These are phyloP conservation scores for Saturnispora hagleri DNA, from an alignment of 805 yeast species.

Conservation along the genomic window DNA sequence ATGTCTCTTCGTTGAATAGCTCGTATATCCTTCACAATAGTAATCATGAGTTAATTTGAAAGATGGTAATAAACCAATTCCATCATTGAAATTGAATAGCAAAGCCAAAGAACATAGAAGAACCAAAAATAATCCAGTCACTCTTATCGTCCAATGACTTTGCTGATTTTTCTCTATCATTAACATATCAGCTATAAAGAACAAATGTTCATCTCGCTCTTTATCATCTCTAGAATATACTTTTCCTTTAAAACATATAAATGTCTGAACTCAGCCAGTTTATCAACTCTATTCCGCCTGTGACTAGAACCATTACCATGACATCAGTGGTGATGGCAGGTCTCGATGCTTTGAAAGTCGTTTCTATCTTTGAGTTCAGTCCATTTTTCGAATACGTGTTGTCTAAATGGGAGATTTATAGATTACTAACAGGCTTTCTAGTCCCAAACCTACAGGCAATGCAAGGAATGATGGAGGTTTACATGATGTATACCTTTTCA, in stretches of 20 bases:
- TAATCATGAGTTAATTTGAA: background rate
- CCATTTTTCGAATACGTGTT: conserved; percentile 26
- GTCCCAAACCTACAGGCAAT: conserved; percentile 34
- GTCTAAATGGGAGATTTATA: conserved; percentile 33
- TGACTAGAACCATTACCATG: conserved; percentile 48
- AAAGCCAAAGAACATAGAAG: background rate
- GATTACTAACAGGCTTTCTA: conserved; percentile 42
- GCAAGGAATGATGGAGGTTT: conserved; percentile 42
- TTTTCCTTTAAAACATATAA: background rate
- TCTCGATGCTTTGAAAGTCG: conserved; percentile 26
- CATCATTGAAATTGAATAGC: background rate
- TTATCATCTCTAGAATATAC: background rate
- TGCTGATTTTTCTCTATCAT: background rate
- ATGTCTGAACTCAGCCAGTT: conserved; percentile 30
- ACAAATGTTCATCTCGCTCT: conserved; percentile 2
- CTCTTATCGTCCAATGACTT: background rate
- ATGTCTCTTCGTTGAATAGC: conserved; percentile 47
- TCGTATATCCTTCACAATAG: conserved; percentile 53
- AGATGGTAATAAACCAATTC: background rate
- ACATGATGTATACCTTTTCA: conserved; percentile 49
- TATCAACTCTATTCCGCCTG: conserved; percentile 45
- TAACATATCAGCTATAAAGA: background rate
- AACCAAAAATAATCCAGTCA: background rate
- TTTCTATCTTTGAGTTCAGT: conserved; percentile 18
- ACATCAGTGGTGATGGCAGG: conserved; percentile 38